Conservation (phyloP, 306 rosid genomes). For the Acmispon strigosus region DNA sequence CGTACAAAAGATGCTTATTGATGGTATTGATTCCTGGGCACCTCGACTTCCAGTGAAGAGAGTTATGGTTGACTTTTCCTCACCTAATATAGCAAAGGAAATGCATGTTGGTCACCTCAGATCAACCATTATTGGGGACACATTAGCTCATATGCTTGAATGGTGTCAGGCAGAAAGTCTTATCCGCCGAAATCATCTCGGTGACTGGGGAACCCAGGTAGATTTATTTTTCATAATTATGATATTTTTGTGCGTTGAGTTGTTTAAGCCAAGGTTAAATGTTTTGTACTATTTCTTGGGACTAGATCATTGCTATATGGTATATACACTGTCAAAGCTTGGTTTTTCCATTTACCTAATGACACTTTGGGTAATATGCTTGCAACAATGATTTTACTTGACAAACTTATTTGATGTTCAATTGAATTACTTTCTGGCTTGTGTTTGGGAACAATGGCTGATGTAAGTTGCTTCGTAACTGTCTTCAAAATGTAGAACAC, state of each 20-base stretch:
- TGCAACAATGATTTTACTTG: conserved; percentile 1
- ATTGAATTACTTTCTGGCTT: conserved; percentile 8
- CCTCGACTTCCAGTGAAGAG: conserved; percentile 64
- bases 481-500: background rate
- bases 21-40: conserved; percentile 83
- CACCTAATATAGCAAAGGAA: conserved; percentile 93
- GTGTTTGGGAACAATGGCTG: background rate
- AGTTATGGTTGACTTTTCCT: conserved; percentile 86
- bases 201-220: conserved; percentile 99
- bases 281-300: background rate
- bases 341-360: background rate
- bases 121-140: conserved; percentile 92
- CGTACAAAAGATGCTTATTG: conserved; percentile 60
- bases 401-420: background rate
- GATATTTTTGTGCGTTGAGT: background rate
- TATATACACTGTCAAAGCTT: background rate
- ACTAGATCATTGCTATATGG: conserved; percentile 7
- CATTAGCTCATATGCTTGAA: conserved; percentile 84
- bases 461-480: background rate
- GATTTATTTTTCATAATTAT: background rate
- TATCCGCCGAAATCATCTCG: conserved; percentile 86
- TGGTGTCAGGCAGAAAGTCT: conserved; percentile 68
- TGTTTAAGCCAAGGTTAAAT: background rate
- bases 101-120: conserved; percentile 99
- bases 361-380: background rate